A percentile compares a stretch with the other conserved stretches of the same genome.
Evolutionary conservation across 495 filamentous ascomycete genomes (phyloP).

Genomic region (Terfezia boudieri): DNA sequence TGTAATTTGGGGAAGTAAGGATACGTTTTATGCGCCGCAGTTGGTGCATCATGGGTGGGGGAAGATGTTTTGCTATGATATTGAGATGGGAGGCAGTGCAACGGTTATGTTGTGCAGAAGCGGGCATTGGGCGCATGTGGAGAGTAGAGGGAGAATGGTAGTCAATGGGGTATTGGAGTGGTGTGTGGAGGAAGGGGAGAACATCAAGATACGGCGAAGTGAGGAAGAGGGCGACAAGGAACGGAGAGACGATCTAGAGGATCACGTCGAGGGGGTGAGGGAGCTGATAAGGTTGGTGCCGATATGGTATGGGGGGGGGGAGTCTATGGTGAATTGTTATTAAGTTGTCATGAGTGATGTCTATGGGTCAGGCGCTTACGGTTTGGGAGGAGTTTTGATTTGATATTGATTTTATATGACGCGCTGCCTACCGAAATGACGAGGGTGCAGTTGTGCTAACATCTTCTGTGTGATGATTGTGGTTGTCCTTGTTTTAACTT

Average conservation of each 20-base stretch:
- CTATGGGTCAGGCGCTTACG: no score
- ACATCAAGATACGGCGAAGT: background rate
- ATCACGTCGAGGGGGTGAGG: background rate
- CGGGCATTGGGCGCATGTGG: background rate
- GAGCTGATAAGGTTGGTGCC: background rate
- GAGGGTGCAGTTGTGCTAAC: no score
- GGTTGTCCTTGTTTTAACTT: no score
- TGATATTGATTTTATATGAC: no score
- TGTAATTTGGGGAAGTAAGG: background rate
- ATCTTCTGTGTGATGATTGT: no score
- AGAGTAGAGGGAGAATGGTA: background rate
- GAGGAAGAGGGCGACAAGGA: background rate
- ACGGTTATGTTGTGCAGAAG: background rate
- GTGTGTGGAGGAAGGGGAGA: background rate
- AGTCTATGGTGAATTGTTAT: background rate
- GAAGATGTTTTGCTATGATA: background rate
- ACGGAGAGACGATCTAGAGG: background rate
- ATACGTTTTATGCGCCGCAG: background rate
- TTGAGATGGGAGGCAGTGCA: background rate
- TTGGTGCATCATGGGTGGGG: background rate
- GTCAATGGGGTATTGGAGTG: background rate
- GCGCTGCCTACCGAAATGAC: no score
- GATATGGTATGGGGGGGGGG: background rate
- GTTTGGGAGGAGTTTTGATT: no score
- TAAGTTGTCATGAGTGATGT: background rate